Conservation (phyloP, 2,329 filamentous ascomycete species). For the Pseudogymnoascus sp. region DNA sequence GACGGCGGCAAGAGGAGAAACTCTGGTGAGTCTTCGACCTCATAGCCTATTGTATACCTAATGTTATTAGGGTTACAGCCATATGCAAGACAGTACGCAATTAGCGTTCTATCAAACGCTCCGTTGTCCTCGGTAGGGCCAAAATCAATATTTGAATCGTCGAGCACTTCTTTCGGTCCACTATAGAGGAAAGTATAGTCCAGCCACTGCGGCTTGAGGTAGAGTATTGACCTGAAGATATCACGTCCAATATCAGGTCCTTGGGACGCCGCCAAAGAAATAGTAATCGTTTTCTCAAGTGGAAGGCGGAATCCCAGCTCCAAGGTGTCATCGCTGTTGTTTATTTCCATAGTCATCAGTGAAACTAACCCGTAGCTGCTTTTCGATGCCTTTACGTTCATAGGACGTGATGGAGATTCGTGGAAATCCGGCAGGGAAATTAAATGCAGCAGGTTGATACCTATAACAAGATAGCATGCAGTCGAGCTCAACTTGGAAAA, state of each 20-base stretch:
- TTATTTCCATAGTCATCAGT: slow-evolving; percentile 51
- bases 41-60: slow-evolving; percentile 52
- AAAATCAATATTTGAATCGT: slow-evolving; percentile 34
- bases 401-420: slow-evolving; percentile 37
- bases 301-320: slow-evolving; percentile 58
- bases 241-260: slow-evolving; percentile 58
- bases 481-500: slow-evolving; percentile 56
- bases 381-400: slow-evolving; percentile 37
- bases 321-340: slow-evolving; percentile 57
- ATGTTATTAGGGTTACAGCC: slow-evolving; percentile 58
- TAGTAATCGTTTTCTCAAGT: slow-evolving; percentile 44
- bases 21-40: slow-evolving; percentile 59
- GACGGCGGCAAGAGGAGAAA: slow-evolving; percentile 57
- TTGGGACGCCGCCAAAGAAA: slow-evolving; percentile 57
- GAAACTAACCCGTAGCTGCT: slow-evolving; percentile 57
- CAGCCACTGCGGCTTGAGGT: slow-evolving; percentile 58
- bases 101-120: slow-evolving; percentile 59
- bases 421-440: slow-evolving; percentile 55
- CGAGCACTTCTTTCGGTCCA: slow-evolving; percentile 49
- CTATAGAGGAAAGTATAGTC: slow-evolving; percentile 55
- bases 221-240: slow-evolving; percentile 54
- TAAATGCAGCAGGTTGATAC: slow-evolving; percentile 62
- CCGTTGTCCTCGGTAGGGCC: slow-evolving; percentile 50
- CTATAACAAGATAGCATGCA: slow-evolving; percentile 62
- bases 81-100: slow-evolving; percentile 64